Base-by-base conservation (phyloP, 352 stramenopile species). In the Pythium rishiriense region DNA sequence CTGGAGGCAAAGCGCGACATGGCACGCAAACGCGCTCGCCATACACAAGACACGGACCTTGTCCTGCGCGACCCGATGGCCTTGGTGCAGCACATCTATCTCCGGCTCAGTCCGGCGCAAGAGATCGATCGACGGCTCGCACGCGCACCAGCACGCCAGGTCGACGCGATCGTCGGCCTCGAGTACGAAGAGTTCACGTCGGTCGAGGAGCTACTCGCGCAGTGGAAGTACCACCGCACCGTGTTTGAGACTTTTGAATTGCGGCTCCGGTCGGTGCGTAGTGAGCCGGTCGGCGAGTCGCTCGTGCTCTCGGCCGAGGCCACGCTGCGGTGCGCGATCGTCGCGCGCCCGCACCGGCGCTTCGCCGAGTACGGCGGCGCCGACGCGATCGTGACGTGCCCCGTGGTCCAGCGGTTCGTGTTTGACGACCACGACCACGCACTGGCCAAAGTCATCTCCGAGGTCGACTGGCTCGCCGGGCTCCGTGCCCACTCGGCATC, bases 141-240 rank as follows among this genome's bases (percentile, higher is more conserved):
- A 6, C 39, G 53, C 4, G 53, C 53, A 29, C 53, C 53, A 25
- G n/a, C 21, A 8, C 53, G 53, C 0, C 53, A 63, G 15, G 43
- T 46, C 29, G 41, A 62, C 31, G 28, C 55, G 3, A 49, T 71
- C 25, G 65, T 73, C 29, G 49, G 56, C 2, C 59, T 74, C 21
- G 53, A 78, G 45, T 70, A 79, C 46, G 60, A 64, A 33, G 71
- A 82, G 49, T 87, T 87, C 43, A 59, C 60, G 41, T 76, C 73
- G 10, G 60, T 81, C 3, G 60, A 81, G n/a, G 74, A 70, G 2
- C 43, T 84, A 5, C 72, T 66, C 31, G 58, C 64, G 15, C 73
- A 81, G 39, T 87, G 75, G 75, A 49, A 75, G 19, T 79, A 66
- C 53, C 83, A 87, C 31, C 64, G 66, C n/a, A 48, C 74, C 33